phyloP scores from a whole-genome alignment of 2,329 filamentous ascomycete genomes.

The Zymoseptoria ardabiliae region DNA sequence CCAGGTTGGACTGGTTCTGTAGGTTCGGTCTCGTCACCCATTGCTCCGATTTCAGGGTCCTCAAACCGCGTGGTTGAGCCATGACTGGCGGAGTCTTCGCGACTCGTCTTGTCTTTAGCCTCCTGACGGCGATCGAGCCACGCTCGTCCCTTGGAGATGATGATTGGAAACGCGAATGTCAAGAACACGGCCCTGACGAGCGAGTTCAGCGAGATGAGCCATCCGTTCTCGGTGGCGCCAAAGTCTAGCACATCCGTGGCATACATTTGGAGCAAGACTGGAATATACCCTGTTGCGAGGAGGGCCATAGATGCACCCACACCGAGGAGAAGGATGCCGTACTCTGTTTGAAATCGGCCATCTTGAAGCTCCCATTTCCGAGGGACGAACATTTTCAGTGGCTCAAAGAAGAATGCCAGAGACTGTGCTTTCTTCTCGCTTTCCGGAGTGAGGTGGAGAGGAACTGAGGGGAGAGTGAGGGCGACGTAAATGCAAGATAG shows the following conservation, averaged over 20 bases:
- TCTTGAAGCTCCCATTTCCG: constrained; percentile 46
- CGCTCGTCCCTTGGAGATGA: constrained; percentile 36
- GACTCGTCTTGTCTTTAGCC: constrained; percentile 17
- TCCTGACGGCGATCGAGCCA: constrained; percentile 39
- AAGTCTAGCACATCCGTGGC: constrained; percentile 40
- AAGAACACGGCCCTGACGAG: constrained; percentile 39
- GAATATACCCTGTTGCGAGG: constrained; percentile 61
- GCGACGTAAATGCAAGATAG: constrained; percentile 36
- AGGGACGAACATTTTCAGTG: constrained; percentile 54
- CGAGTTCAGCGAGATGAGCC: constrained; percentile 40
- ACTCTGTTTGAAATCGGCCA: constrained; percentile 49
- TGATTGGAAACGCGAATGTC: constrained; percentile 38
- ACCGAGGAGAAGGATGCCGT: constrained; percentile 57
- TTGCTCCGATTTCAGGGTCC: constrained; percentile 27
- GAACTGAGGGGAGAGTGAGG: constrained; percentile 43
- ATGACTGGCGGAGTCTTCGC: constrained; percentile 13
- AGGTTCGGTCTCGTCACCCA: constrained; percentile 40
- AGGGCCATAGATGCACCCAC: constrained; percentile 61
- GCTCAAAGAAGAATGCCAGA: constrained; percentile 53
- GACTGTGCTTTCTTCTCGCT: constrained; percentile 30
- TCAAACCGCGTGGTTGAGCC: constrained; percentile 25
- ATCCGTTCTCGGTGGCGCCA: constrained; percentile 39
- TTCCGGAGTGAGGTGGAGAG: constrained; percentile 31
- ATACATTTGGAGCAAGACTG: constrained; percentile 48
- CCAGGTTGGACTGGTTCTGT: constrained; percentile 25